Evolutionary conservation across 805 yeast species (phyloP).

Genomic region (Metschnikowia gruessii): DNA sequence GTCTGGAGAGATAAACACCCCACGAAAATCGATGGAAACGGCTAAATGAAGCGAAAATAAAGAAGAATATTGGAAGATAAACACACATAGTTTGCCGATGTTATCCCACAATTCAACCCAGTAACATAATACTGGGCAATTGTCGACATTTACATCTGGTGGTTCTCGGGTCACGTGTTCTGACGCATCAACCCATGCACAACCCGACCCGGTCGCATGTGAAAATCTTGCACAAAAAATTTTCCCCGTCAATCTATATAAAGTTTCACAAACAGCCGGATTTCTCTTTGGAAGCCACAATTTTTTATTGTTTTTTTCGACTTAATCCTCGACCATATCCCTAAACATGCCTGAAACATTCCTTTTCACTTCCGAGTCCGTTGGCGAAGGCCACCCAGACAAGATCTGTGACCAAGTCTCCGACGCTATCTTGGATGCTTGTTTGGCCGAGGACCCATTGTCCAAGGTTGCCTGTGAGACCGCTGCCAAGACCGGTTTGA

Average conservation of each 20-base stretch:
- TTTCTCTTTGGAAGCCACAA: not conserved
- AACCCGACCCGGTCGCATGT: slow-evolving; percentile 4
- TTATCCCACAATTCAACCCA: no score
- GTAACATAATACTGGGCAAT: not conserved
- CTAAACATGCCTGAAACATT: slow-evolving; percentile 38
- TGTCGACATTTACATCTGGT: not conserved
- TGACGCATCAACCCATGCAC: slow-evolving; percentile 13
- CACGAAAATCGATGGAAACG: no score
- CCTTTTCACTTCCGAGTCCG: slow-evolving; percentile 81
- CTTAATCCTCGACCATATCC: not conserved
- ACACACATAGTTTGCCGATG: no score
- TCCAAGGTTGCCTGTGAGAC: slow-evolving; percentile 99
- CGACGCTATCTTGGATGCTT: slow-evolving; percentile 97
- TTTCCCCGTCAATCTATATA: slow-evolving; percentile 8
- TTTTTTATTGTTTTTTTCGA: not conserved
- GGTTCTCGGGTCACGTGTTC: slow-evolving; percentile 11
- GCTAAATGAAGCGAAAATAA: no score
- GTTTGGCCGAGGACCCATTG: slow-evolving; percentile 90
- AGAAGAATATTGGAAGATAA: no score
- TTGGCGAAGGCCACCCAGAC: slow-evolving; percentile 94
- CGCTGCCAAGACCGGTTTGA: slow-evolving; percentile 99
- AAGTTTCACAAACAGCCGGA: slow-evolving; percentile 4
- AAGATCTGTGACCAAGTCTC: slow-evolving; percentile 98
- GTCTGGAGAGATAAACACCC: no score
- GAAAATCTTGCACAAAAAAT: slow-evolving; percentile 11